phyloP scores from a whole-genome alignment of 108 stramenopile genomes.

The Skeletonema marinoi region DNA sequence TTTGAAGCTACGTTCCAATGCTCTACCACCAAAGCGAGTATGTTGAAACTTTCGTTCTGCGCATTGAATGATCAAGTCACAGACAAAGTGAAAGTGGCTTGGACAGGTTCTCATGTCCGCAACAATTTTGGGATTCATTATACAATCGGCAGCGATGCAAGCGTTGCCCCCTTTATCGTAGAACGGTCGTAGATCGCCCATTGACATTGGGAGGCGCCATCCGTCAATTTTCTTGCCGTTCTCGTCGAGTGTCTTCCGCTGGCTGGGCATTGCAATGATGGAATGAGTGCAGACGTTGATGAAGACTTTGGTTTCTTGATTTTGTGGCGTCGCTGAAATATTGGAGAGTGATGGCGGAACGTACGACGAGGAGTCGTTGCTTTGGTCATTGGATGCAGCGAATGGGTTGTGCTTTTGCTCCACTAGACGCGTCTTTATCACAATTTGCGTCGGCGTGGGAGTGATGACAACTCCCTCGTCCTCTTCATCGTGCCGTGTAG shows the following conservation, averaged over 20 bases:
- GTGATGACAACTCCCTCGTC: slow-evolving; percentile 38
- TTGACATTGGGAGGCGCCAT: slow-evolving; percentile 45
- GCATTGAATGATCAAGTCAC: slow-evolving; percentile 37
- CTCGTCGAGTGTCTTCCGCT: slow-evolving; percentile 35
- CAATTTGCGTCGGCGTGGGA: slow-evolving; percentile 34
- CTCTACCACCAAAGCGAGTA: slow-evolving; percentile 27
- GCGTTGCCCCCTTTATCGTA: slow-evolving; percentile 19
- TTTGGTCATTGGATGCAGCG: neutral
- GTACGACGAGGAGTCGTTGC: too few species aligned
- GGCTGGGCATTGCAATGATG: slow-evolving; percentile 27
- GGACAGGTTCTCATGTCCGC: slow-evolving; percentile 28
- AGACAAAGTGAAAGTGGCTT: slow-evolving; percentile 32
- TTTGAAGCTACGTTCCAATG: slow-evolving; percentile 36
- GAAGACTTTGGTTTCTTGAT: slow-evolving; percentile 29
- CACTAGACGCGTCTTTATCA: slow-evolving; percentile 38
- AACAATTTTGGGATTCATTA: slow-evolving; percentile 27
- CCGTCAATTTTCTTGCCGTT: slow-evolving; percentile 37
- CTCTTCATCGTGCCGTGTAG: neutral
- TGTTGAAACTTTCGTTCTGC: slow-evolving; percentile 34
- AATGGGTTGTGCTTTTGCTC: slow-evolving; percentile 6
- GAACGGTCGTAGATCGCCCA: slow-evolving; percentile 45
- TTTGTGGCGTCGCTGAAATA: slow-evolving; percentile 3
- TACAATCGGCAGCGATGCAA: slow-evolving; percentile 27
- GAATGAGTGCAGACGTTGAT: slow-evolving; percentile 46
- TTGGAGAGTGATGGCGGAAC: slow-evolving; percentile 3